phyloP scores from a whole-genome alignment of 169 alveolate species.

The Eimeria praecox region DNA sequence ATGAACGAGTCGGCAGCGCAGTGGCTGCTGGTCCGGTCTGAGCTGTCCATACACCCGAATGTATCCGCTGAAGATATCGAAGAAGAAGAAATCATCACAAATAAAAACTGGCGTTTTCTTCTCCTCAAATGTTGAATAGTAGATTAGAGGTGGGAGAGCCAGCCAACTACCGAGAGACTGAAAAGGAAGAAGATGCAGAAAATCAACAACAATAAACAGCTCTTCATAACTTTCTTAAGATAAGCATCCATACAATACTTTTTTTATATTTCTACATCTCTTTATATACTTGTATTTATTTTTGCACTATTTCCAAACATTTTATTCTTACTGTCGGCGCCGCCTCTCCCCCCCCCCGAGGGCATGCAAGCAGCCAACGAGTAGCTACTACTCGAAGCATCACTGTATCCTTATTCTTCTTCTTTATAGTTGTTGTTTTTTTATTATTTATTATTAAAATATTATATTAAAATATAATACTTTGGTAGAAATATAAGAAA shows the following conservation, averaged over 20 bases:
- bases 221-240: neutral
- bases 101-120: neutral
- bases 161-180: neutral
- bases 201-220: neutral
- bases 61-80: neutral
- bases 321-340: neutral
- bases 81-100: neutral
- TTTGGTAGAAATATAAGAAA: too few relatives aligned
- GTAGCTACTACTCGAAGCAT: neutral
- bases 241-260: neutral
- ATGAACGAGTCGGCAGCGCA: neutral
- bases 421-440: neutral
- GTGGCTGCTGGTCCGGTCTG: neutral
- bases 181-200: neutral
- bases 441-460: too few relatives aligned
- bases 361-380: neutral
- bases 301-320: neutral
- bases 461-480: too few relatives aligned
- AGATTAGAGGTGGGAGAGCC: neutral
- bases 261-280: neutral
- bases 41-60: slow-evolving; percentile 7
- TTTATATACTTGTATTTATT: too few relatives aligned
- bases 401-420: too few relatives aligned
- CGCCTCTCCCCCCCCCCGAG: neutral
- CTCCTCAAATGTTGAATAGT: neutral